Evolutionary conservation across 768 basidiomycete genomes (phyloP), one percentile per base, ranked within the genome.

Genomic region (Cyclocybe cylindracea): DNA sequence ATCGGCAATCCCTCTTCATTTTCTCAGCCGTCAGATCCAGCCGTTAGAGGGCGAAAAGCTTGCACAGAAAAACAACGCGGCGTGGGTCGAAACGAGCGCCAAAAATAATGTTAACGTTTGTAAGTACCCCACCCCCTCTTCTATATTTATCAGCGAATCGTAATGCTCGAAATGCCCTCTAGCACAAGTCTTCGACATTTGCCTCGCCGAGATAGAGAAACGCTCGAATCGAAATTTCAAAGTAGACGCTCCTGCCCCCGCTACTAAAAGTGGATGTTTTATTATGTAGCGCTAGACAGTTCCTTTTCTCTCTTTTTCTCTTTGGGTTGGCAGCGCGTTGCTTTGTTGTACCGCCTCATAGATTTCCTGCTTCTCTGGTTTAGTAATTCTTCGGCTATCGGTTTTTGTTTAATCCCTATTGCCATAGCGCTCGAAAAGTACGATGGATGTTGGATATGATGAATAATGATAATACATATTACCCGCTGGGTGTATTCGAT

Each of bases 81-180:
- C 86, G 6, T 94, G 87, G 81, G 77, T 92, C 31, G 93, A 94
- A 74, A 90, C 91, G 4, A 91, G 88, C 60, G 89, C 93, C 37
- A 88, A 89, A 75, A 78, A 78, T 54, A 88, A 94, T 61, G 66
- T 81, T 66, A 93, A 94, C 68, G 84, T 95, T 62, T 80, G 91
- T 92, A 55, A 70, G 91, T 83, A 36, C 24, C 24, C 24, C 24
- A 24, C 5, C 24, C 24, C 24, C 24, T 24, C 24, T 35, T 11
- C 41, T n/a, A 9, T 37, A 35, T 47, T 29, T 8, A 33, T 29
- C 33, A n/a, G 24, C 13, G 32, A 8, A 35, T 43, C 40, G 35
- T 40, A 37, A 36, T 52, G 46, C 29, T 50, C 19, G 41, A 41
- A 18, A 10, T 36, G n/a, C 31, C 42, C 18, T 55, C 10, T 48